Base-by-base conservation (phyloP, 2,329 filamentous ascomycete genomes). In the Phyllosticta citriasiana region DNA sequence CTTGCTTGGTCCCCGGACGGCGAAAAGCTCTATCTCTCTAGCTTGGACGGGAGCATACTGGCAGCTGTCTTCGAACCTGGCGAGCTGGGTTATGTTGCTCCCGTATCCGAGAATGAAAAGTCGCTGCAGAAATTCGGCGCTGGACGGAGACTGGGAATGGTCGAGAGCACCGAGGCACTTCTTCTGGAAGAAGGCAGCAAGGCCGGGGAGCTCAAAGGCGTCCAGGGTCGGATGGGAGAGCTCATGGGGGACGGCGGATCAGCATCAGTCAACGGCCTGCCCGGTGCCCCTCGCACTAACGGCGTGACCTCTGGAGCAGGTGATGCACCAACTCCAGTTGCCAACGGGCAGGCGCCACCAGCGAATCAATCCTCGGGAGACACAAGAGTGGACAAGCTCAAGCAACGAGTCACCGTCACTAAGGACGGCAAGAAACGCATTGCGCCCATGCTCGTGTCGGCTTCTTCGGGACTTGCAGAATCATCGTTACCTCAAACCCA, bases 391-490 rank as follows among this genome's bases (percentile, higher is more conserved):
- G 85, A 88, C 66, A 82, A 83, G 64, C 76, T 97, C 65, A 97
- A 97, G 74, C 90, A 93, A 64, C 84, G 94, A 58, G 92, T 97
- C 3, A 97, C 93, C 0, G 87, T 97, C 63, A 96, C 91, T 0
- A 97, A 97, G 72, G 93, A 99, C 66, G 94, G 94, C 30, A 97
- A 94, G 77, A 99, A 99, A 77, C 84, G 94, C 60, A 93, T 99
- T 60, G 89, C 91, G 3, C 94, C 94, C 1, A 80, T 99, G 65
- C 80, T 99, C 12, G 90, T 99, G 6, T 80, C 79, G 2, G 96
- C 93, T 0, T 91, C 91, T 0, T 93, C 92, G 8, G 91, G 89
- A 2, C 89, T 88, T 1, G 90, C 89, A 10, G 87, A 92, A 69
- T 95, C 92, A 0, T 96, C 92, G 16, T 78, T 97, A 12, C 93